A percentile compares a stretch with the other conserved stretches of the same genome.
phyloP scores from a whole-genome alignment of 495 filamentous ascomycete genomes.

The Thermothielavioides terrestris region DNA sequence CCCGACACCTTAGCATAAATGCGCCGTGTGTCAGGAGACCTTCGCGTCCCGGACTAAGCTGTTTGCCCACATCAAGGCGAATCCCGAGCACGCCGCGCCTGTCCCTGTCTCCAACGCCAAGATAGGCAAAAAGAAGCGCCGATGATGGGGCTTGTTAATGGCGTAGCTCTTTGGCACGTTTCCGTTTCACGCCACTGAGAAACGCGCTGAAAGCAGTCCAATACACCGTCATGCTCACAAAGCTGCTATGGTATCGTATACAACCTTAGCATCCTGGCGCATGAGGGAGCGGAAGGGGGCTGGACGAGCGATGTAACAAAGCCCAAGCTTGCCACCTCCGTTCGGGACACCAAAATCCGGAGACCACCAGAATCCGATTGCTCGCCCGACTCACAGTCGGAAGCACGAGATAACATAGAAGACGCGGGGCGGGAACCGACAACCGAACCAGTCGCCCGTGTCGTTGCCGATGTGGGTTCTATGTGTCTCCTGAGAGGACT shows the following conservation, averaged over 20 bases:
- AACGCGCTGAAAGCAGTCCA: background rate
- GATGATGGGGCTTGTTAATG: background rate
- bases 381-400: too few species aligned
- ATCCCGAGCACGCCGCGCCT: constrained; percentile 30
- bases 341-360: too few species aligned
- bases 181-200: background rate
- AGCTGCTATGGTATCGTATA: background rate
- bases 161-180: too few species aligned
- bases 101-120: constrained; percentile 10
- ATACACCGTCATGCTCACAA: background rate
- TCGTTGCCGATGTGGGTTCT: too few species aligned
- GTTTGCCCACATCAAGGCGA: constrained; percentile 67
- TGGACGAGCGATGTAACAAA: too few species aligned
- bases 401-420: too few species aligned
- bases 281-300: background rate
- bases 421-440: too few species aligned
- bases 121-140: constrained; percentile 17
- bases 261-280: background rate
- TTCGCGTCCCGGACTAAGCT: constrained; percentile 68
- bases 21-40: constrained; percentile 50
- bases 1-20: constrained; percentile 36
- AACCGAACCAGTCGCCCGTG: too few species aligned
- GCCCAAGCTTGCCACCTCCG: too few species aligned
- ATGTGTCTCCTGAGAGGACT: constrained; percentile 3
- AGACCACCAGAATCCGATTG: too few species aligned